Conservation (phyloP, 2,329 filamentous ascomycete species). For the Exophiala lecanii-corni region DNA sequence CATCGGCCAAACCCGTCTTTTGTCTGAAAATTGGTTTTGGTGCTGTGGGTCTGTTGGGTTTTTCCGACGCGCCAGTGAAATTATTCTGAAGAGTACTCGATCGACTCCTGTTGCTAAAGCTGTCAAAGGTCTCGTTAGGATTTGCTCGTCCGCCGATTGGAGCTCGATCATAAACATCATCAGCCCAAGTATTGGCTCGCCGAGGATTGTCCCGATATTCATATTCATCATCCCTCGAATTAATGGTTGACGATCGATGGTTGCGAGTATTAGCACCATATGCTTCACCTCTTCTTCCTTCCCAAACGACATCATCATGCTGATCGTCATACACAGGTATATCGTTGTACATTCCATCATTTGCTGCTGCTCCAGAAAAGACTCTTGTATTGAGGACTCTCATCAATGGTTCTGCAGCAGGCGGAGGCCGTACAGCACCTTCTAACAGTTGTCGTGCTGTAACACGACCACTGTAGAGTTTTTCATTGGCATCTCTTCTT, state of each 20-base stretch:
- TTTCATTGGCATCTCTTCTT: conserved; percentile 92
- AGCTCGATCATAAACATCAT: conserved; percentile 45
- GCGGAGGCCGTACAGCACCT: conserved; percentile 71
- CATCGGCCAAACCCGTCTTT: conserved; percentile 37
- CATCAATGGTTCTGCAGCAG: conserved; percentile 79
- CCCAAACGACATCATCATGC: conserved; percentile 80
- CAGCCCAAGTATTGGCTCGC: conserved; percentile 46
- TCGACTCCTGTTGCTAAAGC: conserved; percentile 34
- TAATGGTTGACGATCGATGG: conserved; percentile 53
- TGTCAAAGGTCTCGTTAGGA: conserved; percentile 33
- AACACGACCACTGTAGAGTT: conserved; percentile 79
- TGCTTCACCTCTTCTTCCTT: conserved; percentile 65
- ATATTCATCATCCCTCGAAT: conserved; percentile 45
- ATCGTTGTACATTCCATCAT: conserved; percentile 85
- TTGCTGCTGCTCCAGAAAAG: conserved; percentile 63
- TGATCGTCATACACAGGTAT: conserved; percentile 79
- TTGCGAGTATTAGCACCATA: conserved; percentile 62
- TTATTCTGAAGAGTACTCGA: conserved; percentile 41
- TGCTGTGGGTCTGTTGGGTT: conserved; percentile 73
- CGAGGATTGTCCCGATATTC: conserved; percentile 50
- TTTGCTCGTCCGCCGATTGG: conserved; percentile 26
- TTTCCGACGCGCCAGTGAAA: conserved; percentile 53
- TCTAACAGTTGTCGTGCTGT: conserved; percentile 77
- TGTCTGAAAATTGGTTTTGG: conserved; percentile 79
- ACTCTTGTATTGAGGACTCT: conserved; percentile 76